A percentile compares a stretch with the other conserved stretches of the same genome.
These are phyloP conservation scores for Cystobasidium slooffiae DNA, from an alignment of 1,284 basidiomycete species.

Conservation along the genomic window DNA sequence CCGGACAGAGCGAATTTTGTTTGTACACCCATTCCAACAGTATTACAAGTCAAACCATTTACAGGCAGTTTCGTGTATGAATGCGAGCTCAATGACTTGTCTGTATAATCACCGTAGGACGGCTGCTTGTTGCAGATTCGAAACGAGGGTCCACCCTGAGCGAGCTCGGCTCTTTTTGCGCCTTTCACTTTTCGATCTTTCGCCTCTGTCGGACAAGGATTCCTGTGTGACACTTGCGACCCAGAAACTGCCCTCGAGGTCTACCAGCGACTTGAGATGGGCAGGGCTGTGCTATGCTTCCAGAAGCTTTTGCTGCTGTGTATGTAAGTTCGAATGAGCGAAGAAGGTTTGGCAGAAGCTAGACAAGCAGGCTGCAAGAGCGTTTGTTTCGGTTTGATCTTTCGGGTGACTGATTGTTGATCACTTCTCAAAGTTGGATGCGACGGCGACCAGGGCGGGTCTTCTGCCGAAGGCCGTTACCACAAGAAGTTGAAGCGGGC, in stretches of 20 bases:
- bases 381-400: too few species aligned
- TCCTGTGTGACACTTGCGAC: background rate
- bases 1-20: constrained; percentile 50
- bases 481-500: too few species aligned
- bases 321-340: too few species aligned
- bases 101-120: background rate
- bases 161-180: background rate
- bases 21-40: constrained; percentile 12
- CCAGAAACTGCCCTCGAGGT: background rate
- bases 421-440: too few species aligned
- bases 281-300: background rate
- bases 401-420: too few species aligned
- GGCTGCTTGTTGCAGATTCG: background rate
- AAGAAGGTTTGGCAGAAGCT: too few species aligned
- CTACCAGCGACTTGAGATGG: constrained; percentile 2
- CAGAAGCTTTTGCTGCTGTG: too few species aligned
- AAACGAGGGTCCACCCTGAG: constrained; percentile 20
- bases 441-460: too few species aligned
- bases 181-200: too few species aligned
- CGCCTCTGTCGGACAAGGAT: background rate
- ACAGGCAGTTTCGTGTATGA: background rate
- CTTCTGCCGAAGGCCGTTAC: too few species aligned
- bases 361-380: too few species aligned
- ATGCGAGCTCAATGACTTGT: background rate
- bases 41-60: background rate